Evolutionary conservation across 805 yeast species (phyloP).

Genomic region (Nakazawaea wickerhamii): DNA sequence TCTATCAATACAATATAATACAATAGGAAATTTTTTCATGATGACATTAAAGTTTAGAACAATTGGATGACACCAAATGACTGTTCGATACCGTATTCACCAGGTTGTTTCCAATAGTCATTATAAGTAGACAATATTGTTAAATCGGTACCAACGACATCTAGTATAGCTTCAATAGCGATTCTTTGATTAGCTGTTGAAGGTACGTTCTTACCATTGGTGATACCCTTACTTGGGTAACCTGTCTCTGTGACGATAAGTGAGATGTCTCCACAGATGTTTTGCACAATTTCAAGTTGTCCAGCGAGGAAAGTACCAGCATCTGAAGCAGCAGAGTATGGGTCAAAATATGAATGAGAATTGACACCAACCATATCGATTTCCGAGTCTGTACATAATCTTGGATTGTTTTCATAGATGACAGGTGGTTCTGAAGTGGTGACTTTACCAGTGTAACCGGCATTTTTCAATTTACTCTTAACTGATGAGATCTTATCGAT

Average conservation of each 20-base stretch:
- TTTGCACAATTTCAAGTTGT: conserved; percentile 51
- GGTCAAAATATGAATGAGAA: conserved; percentile 81
- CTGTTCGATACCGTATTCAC: conserved; percentile 81
- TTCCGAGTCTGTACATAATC: conserved; percentile 60
- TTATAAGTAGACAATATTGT: conserved; percentile 76
- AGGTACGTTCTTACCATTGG: conserved; percentile 74
- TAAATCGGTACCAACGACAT: conserved; percentile 50
- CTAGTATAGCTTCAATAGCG: conserved; percentile 62
- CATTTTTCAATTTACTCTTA: conserved; percentile 47
- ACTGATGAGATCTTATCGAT: conserved; percentile 60
- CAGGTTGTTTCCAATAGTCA: conserved; percentile 86
- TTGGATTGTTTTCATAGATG: conserved; percentile 55
- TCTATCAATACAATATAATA: no score
- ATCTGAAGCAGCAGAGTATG: conserved; percentile 49
- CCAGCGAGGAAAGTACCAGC: conserved; percentile 69
- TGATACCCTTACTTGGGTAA: conserved; percentile 70
- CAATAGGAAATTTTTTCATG: conserved; percentile 2
- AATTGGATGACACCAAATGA: conserved; percentile 63
- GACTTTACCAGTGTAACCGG: conserved; percentile 73
- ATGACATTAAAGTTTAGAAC: conserved; percentile 15
- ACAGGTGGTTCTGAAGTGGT: conserved; percentile 93
- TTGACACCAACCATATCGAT: conserved; percentile 84
- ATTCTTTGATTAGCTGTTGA: conserved; percentile 58
- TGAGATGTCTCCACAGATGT: conserved; percentile 48
- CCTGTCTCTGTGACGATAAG: conserved; percentile 83